Evolutionary conservation across 1,284 basidiomycete species (phyloP).

Genomic region (Wallemia hederae): DNA sequence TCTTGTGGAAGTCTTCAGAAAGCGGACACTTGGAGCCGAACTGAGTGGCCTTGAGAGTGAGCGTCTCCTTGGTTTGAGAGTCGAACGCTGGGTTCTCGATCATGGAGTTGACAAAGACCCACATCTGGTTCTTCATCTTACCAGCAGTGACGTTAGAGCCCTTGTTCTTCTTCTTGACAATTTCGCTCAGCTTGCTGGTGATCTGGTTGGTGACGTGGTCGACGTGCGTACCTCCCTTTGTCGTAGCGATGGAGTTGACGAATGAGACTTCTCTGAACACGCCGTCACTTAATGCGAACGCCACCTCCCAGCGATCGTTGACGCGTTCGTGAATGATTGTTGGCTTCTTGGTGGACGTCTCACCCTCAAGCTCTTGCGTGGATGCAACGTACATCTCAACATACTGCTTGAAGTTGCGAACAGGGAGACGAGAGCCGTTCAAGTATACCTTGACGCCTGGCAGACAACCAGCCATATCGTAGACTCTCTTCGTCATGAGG

Average conservation of each 20-base stretch:
- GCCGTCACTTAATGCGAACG: constrained; percentile 76
- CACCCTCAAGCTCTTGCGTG: constrained; percentile 36
- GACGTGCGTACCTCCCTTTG: constrained; percentile 90
- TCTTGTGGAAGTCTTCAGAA: constrained; percentile 84
- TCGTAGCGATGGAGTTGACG: constrained; percentile 91
- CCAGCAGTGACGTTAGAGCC: constrained; percentile 65
- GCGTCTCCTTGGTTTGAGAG: constrained; percentile 92
- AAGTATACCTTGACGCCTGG: constrained; percentile 79
- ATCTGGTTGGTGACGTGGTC: constrained; percentile 63
- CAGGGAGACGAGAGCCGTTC: constrained; percentile 70
- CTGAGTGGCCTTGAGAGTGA: constrained; percentile 64
- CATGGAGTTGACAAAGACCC: constrained; percentile 88
- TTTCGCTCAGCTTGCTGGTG: constrained; percentile 46
- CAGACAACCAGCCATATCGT: constrained; percentile 86
- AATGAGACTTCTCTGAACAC: constrained; percentile 83
- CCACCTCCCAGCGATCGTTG: constrained; percentile 72
- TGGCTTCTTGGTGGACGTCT: constrained; percentile 36
- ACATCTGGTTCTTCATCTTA: constrained; percentile 93
- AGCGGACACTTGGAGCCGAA: constrained; percentile 69
- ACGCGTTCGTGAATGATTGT: constrained; percentile 56
- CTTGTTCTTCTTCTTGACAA: constrained; percentile 90
- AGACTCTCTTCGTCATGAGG: constrained; percentile 77
- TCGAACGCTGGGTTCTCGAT: constrained; percentile 98
- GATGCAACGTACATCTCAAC: constrained; percentile 74
- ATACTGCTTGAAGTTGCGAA: constrained; percentile 93